A percentile compares a stretch with the other conserved stretches of the same genome.
phyloP scores from a whole-genome alignment of 2,329 filamentous ascomycete genomes.

The Teratosphaeria nubilosa region DNA sequence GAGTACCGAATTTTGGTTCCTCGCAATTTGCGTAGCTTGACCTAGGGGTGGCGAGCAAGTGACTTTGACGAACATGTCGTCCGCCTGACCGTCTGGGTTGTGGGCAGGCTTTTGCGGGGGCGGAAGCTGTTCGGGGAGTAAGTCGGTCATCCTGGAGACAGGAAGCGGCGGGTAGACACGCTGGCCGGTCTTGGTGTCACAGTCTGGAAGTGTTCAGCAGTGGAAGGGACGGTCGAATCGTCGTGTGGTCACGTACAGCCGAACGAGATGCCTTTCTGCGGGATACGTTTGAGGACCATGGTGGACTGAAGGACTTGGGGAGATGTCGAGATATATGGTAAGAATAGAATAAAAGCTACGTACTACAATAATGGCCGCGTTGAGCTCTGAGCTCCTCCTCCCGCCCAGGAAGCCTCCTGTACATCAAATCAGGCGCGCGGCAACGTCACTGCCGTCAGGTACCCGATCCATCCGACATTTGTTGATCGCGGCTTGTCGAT shows the following conservation, averaged over 20 bases:
- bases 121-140: slow-evolving; percentile 24
- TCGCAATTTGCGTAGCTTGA: slow-evolving; percentile 55
- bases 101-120: slow-evolving; percentile 15
- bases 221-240: background rate
- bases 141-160: slow-evolving; percentile 16
- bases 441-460: background rate
- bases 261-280: slow-evolving; percentile 26
- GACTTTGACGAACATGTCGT: slow-evolving; percentile 43
- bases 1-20: slow-evolving; percentile 35
- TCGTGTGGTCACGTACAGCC: slow-evolving; percentile 16
- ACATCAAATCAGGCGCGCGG: background rate
- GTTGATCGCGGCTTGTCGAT: background rate
- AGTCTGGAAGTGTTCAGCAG: slow-evolving; percentile 15
- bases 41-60: slow-evolving; percentile 63
- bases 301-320: too few species aligned
- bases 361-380: too few species aligned
- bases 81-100: slow-evolving; percentile 7
- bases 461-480: too few species aligned
- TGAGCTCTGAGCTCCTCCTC: too few species aligned
- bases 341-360: too few species aligned
- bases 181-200: slow-evolving; percentile 25
- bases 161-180: slow-evolving; percentile 25
- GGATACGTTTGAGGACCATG: slow-evolving; percentile 21
- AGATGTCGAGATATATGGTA: too few species aligned
- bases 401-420: too few species aligned